phyloP scores from a whole-genome alignment of 2,329 filamentous ascomycete genomes.

The Calonectria multiphialidica region DNA sequence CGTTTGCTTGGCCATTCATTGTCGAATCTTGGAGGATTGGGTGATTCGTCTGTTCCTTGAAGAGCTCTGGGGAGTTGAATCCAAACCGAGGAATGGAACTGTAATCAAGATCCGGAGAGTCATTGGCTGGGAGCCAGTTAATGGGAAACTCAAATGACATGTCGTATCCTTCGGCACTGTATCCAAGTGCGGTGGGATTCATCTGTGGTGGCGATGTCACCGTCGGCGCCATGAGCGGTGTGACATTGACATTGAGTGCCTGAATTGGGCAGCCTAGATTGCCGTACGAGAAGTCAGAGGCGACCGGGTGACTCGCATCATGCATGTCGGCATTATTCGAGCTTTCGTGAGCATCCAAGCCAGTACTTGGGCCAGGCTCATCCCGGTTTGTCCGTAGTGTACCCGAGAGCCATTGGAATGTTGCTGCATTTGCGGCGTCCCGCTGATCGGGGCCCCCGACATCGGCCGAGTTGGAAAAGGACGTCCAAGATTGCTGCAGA shows the following conservation, averaged over 20 bases:
- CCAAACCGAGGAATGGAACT: slow-evolving; percentile 21
- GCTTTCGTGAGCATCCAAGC: background rate
- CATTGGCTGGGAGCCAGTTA: slow-evolving; percentile 42
- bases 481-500: background rate
- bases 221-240: background rate
- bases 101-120: slow-evolving; percentile 39
- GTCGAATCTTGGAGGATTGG: background rate
- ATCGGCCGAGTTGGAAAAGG: background rate
- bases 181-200: background rate
- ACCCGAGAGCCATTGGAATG: background rate
- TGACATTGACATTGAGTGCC: background rate
- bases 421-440: background rate
- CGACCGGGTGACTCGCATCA: background rate
- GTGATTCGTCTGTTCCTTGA: background rate
- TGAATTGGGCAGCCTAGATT: background rate
- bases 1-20: background rate
- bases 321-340: background rate
- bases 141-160: slow-evolving; percentile 31
- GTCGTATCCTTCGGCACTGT: background rate
- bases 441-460: background rate
- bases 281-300: background rate
- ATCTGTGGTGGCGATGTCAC: background rate
- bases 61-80: background rate
- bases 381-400: background rate
- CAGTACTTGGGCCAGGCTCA: background rate